Evolutionary conservation across 2,329 filamentous ascomycete species (phyloP).

Genomic region (Cladosporium oxysporum): DNA sequence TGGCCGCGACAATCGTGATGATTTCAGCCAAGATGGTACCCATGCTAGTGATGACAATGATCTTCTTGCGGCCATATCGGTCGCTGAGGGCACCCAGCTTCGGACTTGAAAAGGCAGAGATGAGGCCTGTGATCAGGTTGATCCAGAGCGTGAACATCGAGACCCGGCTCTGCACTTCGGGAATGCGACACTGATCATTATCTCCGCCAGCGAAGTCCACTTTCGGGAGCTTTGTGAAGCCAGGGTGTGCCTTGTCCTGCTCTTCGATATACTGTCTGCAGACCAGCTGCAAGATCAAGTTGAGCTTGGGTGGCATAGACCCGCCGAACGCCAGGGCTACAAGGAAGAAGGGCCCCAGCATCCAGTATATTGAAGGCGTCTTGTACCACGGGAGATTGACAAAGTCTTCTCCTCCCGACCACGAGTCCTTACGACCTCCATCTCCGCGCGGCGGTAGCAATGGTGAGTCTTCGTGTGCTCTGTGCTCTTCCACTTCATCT

Average conservation of each 20-base stretch:
- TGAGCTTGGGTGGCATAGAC: slow-evolving; percentile 80
- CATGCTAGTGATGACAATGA: slow-evolving; percentile 71
- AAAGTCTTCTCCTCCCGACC: slow-evolving; percentile 53
- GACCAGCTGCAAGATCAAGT: slow-evolving; percentile 79
- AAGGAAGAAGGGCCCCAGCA: slow-evolving; percentile 76
- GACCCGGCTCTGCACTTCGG: slow-evolving; percentile 74
- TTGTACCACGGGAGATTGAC: slow-evolving; percentile 63
- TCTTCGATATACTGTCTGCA: slow-evolving; percentile 82
- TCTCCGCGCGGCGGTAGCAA: slow-evolving; percentile 25
- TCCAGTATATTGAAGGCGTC: slow-evolving; percentile 73
- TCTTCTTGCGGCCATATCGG: slow-evolving; percentile 73
- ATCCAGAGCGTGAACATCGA: slow-evolving; percentile 77
- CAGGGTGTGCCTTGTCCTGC: slow-evolving; percentile 58
- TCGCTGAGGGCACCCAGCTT: slow-evolving; percentile 85
- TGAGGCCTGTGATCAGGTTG: slow-evolving; percentile 70
- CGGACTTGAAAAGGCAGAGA: slow-evolving; percentile 80
- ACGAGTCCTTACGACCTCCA: slow-evolving; percentile 30
- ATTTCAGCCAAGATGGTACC: slow-evolving; percentile 76
- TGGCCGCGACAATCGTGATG: slow-evolving; percentile 76
- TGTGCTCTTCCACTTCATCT: slow-evolving; percentile 20
- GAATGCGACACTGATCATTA: slow-evolving; percentile 75
- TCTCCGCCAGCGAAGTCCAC: slow-evolving; percentile 64
- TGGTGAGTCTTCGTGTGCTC: slow-evolving; percentile 30
- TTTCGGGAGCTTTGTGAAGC: slow-evolving; percentile 59
- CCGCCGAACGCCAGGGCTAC: slow-evolving; percentile 87